These are phyloP conservation scores for Aspergillus udagawae DNA, from an alignment of 2,329 filamentous ascomycete species.

Conservation along the genomic window DNA sequence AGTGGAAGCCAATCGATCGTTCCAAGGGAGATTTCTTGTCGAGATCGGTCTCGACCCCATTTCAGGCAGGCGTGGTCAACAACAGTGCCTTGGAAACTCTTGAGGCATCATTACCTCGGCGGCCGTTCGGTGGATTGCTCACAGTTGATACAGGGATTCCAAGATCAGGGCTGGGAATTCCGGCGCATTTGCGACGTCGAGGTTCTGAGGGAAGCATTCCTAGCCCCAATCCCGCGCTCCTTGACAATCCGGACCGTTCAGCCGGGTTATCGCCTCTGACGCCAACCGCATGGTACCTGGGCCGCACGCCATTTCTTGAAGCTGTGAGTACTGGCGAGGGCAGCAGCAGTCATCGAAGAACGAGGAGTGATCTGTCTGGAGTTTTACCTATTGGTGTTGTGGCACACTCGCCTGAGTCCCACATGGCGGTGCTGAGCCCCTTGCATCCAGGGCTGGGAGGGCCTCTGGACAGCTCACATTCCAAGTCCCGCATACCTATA, in stretches of 20 bases:
- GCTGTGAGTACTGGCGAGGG: conserved; percentile 28
- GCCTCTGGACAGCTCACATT: conserved; percentile 28
- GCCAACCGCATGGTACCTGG: conserved; percentile 63
- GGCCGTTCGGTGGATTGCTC: conserved; percentile 72
- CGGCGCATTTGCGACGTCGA: conserved; percentile 52
- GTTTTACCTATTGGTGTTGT: conserved; percentile 23
- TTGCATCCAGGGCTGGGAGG: conserved; percentile 25
- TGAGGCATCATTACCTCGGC: conserved; percentile 41
- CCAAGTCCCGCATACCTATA: conserved; percentile 45
- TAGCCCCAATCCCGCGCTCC: conserved; percentile 44
- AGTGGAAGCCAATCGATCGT: conserved; percentile 17
- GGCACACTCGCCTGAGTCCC: conserved; percentile 25
- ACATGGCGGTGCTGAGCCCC: conserved; percentile 33
- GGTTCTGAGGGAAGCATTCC: conserved; percentile 69
- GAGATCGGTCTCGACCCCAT: conserved; percentile 2
- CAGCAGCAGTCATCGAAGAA: conserved; percentile 33
- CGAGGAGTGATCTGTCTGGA: conserved; percentile 56
- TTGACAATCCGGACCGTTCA: conserved; percentile 33
- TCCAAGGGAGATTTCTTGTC: conserved; percentile 5
- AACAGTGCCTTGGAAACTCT: conserved; percentile 2
- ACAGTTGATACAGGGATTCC: conserved; percentile 54
- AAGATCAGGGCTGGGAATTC: conserved; percentile 56
- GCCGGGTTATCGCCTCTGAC: conserved; percentile 57
- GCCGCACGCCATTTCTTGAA: conserved; percentile 42
- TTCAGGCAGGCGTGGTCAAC: conserved; percentile 5